Evolutionary conservation across 2,329 filamentous ascomycete species (phyloP), one percentile per base, ranked within the genome.

Genomic region (Exophiala sp.): DNA sequence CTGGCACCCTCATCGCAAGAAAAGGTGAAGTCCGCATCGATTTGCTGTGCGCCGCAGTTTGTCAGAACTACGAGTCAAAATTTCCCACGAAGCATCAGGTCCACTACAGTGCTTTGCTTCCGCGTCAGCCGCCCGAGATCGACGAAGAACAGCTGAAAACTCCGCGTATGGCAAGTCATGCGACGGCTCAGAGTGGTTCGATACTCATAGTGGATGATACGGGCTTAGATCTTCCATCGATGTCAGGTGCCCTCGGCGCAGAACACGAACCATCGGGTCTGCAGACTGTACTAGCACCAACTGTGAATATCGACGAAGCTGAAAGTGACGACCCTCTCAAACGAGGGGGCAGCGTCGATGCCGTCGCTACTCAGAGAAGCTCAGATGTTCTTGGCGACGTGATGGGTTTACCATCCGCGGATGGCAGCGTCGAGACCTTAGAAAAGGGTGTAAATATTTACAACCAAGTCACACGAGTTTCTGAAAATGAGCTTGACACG

Each of bases 131-230:
- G 12, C 18, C 36, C 16, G 40, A 47, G 4, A n/a, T 34, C 12
- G 24, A 34, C 29, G 49, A 38, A 38, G 41, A 45, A 14, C 18
- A 43, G 33, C 32, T 42, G 21, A 48, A 34, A 35, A 55, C 55
- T 54, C 66, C 60, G 50, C 71, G 78, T 41, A 55, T 64, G 32
- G 61, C 67, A 48, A 83, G 80, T 59, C 75, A 76, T 52, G 81
- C 92, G 41, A 94, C 90, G 0, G 78, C 79, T 9, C 88, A 89
- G n/a, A 95, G 89, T 75, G 87, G 91, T 66, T 95, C 90, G 0
- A 95, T 96, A 61, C 80, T 96, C 51, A 95, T 96, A 65, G 84
- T 95, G 34, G 89, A 95, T 62, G 72, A 72, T 6, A 62, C 70
- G 7, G 64, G 69, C 35, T 59, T 68, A 32, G 57, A 55, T 41